Percentiles rank a stretch among this genome's conserved stretches.
Evolutionary conservation across 83 land plant species (phyloP).

Genomic region (Thuja plicata): DNA sequence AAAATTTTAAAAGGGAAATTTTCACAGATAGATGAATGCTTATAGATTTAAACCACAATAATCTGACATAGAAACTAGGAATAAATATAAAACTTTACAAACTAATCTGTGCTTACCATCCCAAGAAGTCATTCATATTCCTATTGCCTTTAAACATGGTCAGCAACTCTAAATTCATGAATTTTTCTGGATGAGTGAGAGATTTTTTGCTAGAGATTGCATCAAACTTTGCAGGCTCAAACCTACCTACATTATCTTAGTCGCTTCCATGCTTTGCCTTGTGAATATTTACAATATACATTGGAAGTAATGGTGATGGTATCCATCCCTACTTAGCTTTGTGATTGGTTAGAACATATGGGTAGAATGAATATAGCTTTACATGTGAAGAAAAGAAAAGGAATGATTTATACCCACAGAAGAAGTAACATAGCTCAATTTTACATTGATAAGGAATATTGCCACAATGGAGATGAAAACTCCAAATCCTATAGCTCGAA

Average conservation of each 20-base stretch:
- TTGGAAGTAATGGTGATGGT: slow-evolving; percentile 67
- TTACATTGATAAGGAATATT: slow-evolving; percentile 44
- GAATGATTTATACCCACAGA: slow-evolving; percentile 21
- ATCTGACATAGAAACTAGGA: background rate
- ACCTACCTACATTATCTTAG: slow-evolving; percentile 75
- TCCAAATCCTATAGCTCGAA: slow-evolving; percentile 59
- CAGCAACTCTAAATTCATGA: slow-evolving; percentile 28
- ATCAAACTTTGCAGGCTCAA: slow-evolving; percentile 20
- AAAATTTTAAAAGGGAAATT: background rate
- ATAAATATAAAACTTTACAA: background rate
- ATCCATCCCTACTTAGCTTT: slow-evolving; percentile 50
- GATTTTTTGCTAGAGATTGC: slow-evolving; percentile 48
- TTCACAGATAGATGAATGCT: background rate
- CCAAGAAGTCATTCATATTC: no score
- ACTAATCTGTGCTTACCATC: slow-evolving; percentile 15
- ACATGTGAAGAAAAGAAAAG: background rate
- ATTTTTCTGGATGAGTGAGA: slow-evolving; percentile 19
- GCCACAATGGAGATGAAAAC: slow-evolving; percentile 37
- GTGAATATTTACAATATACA: slow-evolving; percentile 72
- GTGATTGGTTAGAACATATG: background rate
- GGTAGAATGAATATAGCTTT: background rate
- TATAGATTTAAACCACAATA: no score
- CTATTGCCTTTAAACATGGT: slow-evolving; percentile 34
- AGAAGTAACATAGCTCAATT: slow-evolving; percentile 59
- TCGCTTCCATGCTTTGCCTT: slow-evolving; percentile 80